Base-by-base conservation (phyloP, 1,284 basidiomycete species). In the Trametes sp. region DNA sequence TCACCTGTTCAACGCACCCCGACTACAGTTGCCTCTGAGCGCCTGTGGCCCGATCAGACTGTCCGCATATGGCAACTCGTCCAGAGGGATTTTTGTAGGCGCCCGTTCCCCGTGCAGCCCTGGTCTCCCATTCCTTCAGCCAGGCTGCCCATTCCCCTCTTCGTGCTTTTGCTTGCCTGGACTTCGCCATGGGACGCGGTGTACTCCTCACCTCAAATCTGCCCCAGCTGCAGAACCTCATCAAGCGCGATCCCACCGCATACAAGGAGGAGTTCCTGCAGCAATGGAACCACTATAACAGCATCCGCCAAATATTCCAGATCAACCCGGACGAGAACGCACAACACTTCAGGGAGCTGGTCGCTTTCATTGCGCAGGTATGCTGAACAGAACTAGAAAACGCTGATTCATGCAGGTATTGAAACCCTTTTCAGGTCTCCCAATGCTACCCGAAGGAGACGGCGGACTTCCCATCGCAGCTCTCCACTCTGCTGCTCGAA, bases 191-290 rank as follows among this genome's bases (percentile, higher is more conserved):
- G 85, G 83, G 79, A 63, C 83, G 89, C 36, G 88, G 88, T 24
- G 77, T 87, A 44, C 79, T 89, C 24, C 81, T 92, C 57, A 87
- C 88, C 31, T 84, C 89, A 19, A 92, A 92, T 69, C 81, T 92
- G 13, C 89, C 90, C 0, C 90, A 92, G 70, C 81, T 99, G 21
- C 98, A 99, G 76, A 98, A 98, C 75, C 84, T 99, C 62, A 96
- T 99, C 76, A 99, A 98, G 78, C 87, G 98, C 59, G 95, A 98
- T 74, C 94, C 97, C 2, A 78, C 83, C 8, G 92, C 88, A 0
- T 99, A 99, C 82, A 92, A 89, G 74, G 96, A 98, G 70, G 98
- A 99, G 73, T 99, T 99, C 73, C 76, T 96, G n/a, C 95, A 96
- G 67, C 98, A 99, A 83, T 98, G 96, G 92, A 95, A 96, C 69